Evolutionary conservation across 768 basidiomycete species (phyloP), one percentile per base, ranked within the genome.

Genomic region (Xanthoconium purpureum): DNA sequence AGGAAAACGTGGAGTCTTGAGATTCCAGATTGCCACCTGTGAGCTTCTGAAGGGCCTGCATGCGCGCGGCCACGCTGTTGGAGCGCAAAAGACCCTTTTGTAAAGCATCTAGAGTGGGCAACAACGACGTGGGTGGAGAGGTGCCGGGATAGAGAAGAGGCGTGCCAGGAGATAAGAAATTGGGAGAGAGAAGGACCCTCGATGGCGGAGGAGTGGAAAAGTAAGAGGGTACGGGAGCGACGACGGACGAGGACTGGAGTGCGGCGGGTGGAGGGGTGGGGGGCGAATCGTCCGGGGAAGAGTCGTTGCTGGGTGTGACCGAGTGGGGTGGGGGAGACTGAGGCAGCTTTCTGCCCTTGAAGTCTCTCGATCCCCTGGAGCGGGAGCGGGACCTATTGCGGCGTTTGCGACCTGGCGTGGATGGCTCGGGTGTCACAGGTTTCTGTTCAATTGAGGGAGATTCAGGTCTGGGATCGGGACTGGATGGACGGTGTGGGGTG

Each of bases 41-140:
- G 53, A 97, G 77, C 69, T 93, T 94, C 55, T 73, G 84, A 83
- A 96, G 84, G 5, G 93, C 93, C 66, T 87, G 81, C 49, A 85
- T 81, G 50, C 88, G 81, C 20, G 88, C 89, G n/a, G 90, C 79
- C 12, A 84, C 91, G 65, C 94, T 95, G 68, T 95, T 94, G 3
- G 94, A 95, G 18, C 94, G 86, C 66, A 91, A 86, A 3, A 97
- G 80, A 15, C 88, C 87, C 64, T 78, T 83, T 66, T 87, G 86
- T 37, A 95, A 74, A 20, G 87, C 89, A 64, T 91, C 88, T 7
- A 96, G 77, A 5, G 89, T 83, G 0, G 91, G 91, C 36, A 88
- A 71, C 63, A 84, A 70, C 17, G 89, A 87, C 1, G 65, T 60
- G 3, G 84, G 85, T 8, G 85, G 82, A 6, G 86, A 81, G 17